These are phyloP conservation scores for Phytophthora multivora DNA, from an alignment of 352 stramenopile species.

Conservation along the genomic window DNA sequence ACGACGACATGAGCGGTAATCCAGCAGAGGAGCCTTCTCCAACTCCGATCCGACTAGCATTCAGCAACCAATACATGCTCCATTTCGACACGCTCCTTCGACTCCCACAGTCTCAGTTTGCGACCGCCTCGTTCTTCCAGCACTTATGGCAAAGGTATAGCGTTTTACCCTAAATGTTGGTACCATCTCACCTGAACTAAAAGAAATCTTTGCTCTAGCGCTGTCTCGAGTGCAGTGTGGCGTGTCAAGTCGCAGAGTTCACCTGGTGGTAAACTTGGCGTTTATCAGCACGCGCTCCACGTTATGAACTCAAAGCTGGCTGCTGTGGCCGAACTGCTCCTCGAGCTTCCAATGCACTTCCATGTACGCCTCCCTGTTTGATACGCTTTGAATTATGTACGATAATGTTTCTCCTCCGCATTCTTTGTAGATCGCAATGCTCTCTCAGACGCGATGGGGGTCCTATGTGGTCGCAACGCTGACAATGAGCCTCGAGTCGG, in stretches of 20 bases:
- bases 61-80: conserved; percentile 51
- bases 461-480: conserved; percentile 52
- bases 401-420: background rate
- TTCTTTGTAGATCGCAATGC: conserved; percentile 47
- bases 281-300: conserved; percentile 46
- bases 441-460: conserved; percentile 73
- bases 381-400: too few relatives aligned
- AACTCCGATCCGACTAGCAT: conserved; percentile 34
- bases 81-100: conserved; percentile 60
- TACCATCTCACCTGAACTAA: background rate
- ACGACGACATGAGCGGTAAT: conserved; percentile 8
- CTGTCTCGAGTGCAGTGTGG: conserved; percentile 14
- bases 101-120: conserved; percentile 32
- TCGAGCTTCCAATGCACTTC: conserved; percentile 64
- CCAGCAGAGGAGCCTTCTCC: conserved; percentile 6
- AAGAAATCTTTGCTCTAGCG: conserved; percentile 9
- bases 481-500: conserved; percentile 36
- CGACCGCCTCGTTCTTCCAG: conserved; percentile 50
- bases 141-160: conserved; percentile 56
- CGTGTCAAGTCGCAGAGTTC: conserved; percentile 13
- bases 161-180: background rate
- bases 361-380: conserved; percentile 41
- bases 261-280: conserved; percentile 28
- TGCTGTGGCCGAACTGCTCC: conserved; percentile 47
- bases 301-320: conserved; percentile 34